phyloP scores from a whole-genome alignment of 2,329 filamentous ascomycete species.

The Fusarium begoniae region DNA sequence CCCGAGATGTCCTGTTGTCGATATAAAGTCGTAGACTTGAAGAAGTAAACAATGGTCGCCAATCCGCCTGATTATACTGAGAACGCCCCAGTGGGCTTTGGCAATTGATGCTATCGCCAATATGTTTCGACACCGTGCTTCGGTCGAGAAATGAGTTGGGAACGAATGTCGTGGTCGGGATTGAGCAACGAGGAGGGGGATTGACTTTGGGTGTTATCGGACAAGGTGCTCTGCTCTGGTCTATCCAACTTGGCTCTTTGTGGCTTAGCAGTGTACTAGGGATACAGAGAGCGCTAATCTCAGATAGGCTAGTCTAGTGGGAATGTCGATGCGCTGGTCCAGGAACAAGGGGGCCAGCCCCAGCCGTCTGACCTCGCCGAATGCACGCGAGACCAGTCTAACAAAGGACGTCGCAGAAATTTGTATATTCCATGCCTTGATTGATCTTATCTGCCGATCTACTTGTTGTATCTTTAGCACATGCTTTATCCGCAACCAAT shows the following conservation, averaged over 20 bases:
- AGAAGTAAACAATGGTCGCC: not conserved
- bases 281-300: slow-evolving; percentile 26
- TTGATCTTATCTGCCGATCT: not conserved
- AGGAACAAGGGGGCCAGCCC: slow-evolving; percentile 27
- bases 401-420: slow-evolving; percentile 11
- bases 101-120: not conserved
- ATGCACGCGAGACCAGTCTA: not conserved
- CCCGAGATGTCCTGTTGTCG: not conserved
- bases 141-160: slow-evolving; percentile 6
- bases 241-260: slow-evolving; percentile 32
- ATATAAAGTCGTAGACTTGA: not conserved
- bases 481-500: not conserved
- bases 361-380: slow-evolving; percentile 1
- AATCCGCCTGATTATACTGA: not conserved
- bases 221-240: slow-evolving; percentile 17
- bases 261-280: slow-evolving; percentile 33
- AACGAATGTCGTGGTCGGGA: slow-evolving; percentile 28
- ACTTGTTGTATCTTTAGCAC: not conserved
- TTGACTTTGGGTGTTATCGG: slow-evolving; percentile 28
- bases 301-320: slow-evolving; percentile 8
- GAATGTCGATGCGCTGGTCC: slow-evolving; percentile 20
- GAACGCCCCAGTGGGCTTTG: not conserved
- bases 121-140: slow-evolving; percentile 4
- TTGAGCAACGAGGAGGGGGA: slow-evolving; percentile 29
- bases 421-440: slow-evolving; percentile 2